These are phyloP conservation scores for Candida piceae DNA, from an alignment of 805 yeast genomes.

Conservation along the genomic window DNA sequence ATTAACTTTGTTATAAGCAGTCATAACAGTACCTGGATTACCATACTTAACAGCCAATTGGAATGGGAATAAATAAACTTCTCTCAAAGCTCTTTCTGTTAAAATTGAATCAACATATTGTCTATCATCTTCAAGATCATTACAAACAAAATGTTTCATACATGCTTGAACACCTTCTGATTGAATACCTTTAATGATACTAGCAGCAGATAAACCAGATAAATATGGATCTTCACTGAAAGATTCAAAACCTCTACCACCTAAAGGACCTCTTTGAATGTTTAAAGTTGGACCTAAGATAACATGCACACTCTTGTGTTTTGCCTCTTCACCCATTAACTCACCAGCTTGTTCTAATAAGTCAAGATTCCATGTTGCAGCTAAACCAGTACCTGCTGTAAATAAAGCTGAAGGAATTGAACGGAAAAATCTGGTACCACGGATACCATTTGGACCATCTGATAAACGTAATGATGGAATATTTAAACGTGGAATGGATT, in stretches of 20 bases:
- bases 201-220: slow-evolving; percentile 43
- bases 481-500: slow-evolving; percentile 27
- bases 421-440: slow-evolving; percentile 39
- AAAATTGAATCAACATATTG: slow-evolving; percentile 42
- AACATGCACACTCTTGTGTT: slow-evolving; percentile 38
- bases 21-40: slow-evolving; percentile 54
- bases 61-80: slow-evolving; percentile 59
- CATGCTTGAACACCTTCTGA: slow-evolving; percentile 46
- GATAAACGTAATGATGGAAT: slow-evolving; percentile 32
- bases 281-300: slow-evolving; percentile 34
- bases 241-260: slow-evolving; percentile 58
- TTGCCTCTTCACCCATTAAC: slow-evolving; percentile 40
- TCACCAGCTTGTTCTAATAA: slow-evolving; percentile 35
- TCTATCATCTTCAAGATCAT: slow-evolving; percentile 57
- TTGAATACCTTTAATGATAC: slow-evolving; percentile 52
- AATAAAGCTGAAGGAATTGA: slow-evolving; percentile 40
- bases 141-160: slow-evolving; percentile 58
- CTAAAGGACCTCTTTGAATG: slow-evolving; percentile 40
- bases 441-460: slow-evolving; percentile 47
- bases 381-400: slow-evolving; percentile 44
- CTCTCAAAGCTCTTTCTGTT: slow-evolving; percentile 59
- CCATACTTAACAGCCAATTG: slow-evolving; percentile 51
- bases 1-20: slow-evolving; percentile 57
- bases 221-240: slow-evolving; percentile 57
- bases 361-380: slow-evolving; percentile 38